A percentile compares a stretch with the other conserved stretches of the same genome.
Evolutionary conservation across 371 early-diverging fungal species (phyloP).

Genomic region (Smittium mucronatum): DNA sequence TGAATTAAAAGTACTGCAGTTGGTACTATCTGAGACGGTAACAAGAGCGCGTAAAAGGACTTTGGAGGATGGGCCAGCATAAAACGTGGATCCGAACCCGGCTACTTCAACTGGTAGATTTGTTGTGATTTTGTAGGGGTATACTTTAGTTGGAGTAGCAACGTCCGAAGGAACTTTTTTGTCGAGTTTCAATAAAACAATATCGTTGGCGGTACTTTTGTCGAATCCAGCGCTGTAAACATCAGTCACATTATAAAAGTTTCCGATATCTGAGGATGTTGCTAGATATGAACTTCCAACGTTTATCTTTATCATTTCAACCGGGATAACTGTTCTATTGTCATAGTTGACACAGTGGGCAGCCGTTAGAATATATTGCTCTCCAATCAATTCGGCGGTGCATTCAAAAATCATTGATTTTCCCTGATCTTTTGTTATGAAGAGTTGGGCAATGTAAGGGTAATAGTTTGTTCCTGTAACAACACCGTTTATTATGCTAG

Average conservation of each 20-base stretch:
- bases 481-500: not conserved
- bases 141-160: not conserved
- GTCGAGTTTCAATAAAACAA: not conserved
- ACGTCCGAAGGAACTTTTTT: not conserved
- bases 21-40: not conserved
- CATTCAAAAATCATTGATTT: not conserved
- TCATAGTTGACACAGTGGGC: not conserved
- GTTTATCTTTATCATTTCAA: not conserved
- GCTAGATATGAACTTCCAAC: not conserved
- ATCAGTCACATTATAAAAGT: not conserved
- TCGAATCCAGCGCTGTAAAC: not conserved
- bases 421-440: not conserved
- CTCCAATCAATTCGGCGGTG: not conserved
- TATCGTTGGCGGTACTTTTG: not conserved
- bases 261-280: not conserved
- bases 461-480: not conserved
- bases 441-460: not conserved
- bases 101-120: constrained; percentile 2
- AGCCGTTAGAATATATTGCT: not conserved
- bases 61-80: not conserved
- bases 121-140: not conserved
- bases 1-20: not conserved
- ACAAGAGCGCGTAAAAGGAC: not conserved
- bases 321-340: not conserved
- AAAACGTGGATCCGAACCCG: not conserved